These are phyloP conservation scores for Tetrahymena malaccensis DNA, from an alignment of 73 alveolate species.

Conservation along the genomic window DNA sequence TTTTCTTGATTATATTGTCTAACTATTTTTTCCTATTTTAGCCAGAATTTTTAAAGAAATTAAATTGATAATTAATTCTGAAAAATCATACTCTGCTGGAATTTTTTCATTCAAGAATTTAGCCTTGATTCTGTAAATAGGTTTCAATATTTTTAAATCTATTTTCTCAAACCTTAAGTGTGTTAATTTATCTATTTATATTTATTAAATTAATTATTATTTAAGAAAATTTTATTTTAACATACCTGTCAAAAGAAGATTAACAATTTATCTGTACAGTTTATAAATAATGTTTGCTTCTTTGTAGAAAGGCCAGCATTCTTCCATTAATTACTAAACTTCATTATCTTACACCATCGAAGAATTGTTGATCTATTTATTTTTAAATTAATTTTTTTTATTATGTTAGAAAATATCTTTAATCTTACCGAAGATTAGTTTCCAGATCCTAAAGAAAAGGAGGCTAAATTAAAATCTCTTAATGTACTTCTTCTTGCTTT, in stretches of 20 bases:
- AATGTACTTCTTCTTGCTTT: background rate
- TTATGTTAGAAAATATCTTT: background rate
- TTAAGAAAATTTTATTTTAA: background rate
- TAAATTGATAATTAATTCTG: background rate
- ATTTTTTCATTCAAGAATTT: background rate
- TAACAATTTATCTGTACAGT: background rate
- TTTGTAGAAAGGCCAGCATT: background rate
- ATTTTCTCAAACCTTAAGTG: background rate
- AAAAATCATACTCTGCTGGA: background rate
- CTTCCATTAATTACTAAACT: background rate
- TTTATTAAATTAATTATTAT: background rate
- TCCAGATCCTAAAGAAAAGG: background rate
- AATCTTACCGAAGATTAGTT: background rate
- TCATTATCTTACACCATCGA: background rate
- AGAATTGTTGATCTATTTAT: background rate
- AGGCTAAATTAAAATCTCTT: background rate
- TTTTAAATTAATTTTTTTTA: background rate
- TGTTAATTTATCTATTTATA: background rate
- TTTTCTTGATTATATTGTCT: background rate
- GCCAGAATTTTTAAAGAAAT: background rate
- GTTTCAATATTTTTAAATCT: background rate
- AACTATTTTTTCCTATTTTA: background rate
- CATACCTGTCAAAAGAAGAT: background rate
- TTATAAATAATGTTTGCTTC: background rate
- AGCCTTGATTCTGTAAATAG: background rate